Evolutionary conservation across 1,284 basidiomycete species (phyloP).

Genomic region (Hypsizygus ulmarius): DNA sequence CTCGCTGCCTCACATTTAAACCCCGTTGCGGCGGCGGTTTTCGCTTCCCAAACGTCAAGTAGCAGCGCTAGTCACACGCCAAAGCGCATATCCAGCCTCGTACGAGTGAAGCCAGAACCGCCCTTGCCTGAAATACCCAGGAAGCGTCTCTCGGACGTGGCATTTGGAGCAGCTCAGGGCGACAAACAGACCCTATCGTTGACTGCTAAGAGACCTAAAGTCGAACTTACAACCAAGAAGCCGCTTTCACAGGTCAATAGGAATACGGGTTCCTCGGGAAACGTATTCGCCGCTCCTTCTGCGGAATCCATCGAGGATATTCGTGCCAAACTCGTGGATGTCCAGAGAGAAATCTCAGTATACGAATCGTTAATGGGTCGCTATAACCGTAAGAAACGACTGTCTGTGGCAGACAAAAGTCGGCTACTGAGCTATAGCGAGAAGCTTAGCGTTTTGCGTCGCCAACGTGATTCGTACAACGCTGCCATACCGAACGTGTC

Average conservation of each 20-base stretch:
- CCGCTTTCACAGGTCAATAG: conserved; percentile 28
- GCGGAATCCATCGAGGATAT: conserved; percentile 20
- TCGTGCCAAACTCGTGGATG: conserved; percentile 25
- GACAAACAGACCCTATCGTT: conserved; percentile 1
- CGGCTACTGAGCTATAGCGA: conserved; percentile 21
- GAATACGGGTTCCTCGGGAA: conserved; percentile 16
- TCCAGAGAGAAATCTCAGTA: conserved; percentile 27
- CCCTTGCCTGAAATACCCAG: conserved; percentile 28
- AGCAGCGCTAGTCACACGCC: background rate
- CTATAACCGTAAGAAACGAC: conserved; percentile 26
- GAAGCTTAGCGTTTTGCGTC: conserved; percentile 21
- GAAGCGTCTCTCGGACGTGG: conserved; percentile 33
- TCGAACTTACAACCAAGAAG: conserved; percentile 24
- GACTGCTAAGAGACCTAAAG: conserved; percentile 31
- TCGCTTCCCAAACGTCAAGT: background rate
- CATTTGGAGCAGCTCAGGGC: conserved; percentile 15
- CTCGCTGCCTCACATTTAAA: background rate
- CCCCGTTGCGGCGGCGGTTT: background rate
- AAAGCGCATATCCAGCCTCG: conserved; percentile 16
- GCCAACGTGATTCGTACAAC: conserved; percentile 25
- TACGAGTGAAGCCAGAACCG: conserved; percentile 32
- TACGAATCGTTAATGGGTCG: conserved; percentile 22
- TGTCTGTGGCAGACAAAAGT: conserved; percentile 30
- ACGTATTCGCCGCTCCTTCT: conserved; percentile 7
- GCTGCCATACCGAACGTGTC: conserved; percentile 25